Conservation (phyloP, 225 moss, liverwort and hornwort genomes). For the Pleurozium schreberi region DNA sequence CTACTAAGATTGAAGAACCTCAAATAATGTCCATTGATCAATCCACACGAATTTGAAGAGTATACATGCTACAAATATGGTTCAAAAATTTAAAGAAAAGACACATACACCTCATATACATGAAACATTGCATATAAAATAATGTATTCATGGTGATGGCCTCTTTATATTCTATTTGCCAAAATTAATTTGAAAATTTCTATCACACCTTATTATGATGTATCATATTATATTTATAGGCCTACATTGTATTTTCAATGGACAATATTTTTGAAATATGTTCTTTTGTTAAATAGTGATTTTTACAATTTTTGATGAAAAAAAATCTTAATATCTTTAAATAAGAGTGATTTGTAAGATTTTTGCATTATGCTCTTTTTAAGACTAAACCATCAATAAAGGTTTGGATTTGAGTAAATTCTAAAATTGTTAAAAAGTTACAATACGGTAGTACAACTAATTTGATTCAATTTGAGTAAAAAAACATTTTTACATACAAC, state of each 20-base stretch:
- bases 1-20: too few species aligned
- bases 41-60: neutral
- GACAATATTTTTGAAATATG: neutral
- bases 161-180: neutral
- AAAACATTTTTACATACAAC: neutral
- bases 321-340: neutral
- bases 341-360: accelerated
- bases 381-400: neutral
- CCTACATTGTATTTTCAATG: neutral
- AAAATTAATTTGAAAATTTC: neutral
- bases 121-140: neutral
- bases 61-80: neutral
- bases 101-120: neutral
- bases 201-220: neutral
- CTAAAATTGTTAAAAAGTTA: neutral
- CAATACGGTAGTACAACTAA: neutral
- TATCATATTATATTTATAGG: neutral
- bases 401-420: neutral
- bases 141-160: neutral
- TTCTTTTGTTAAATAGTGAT: neutral
- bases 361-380: neutral
- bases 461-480: neutral
- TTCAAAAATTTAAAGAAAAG: neutral
- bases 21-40: too few species aligned
- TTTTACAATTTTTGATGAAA: neutral